phyloP scores from a whole-genome alignment of 2,329 filamentous ascomycete species.

The Helotiales sp. region DNA sequence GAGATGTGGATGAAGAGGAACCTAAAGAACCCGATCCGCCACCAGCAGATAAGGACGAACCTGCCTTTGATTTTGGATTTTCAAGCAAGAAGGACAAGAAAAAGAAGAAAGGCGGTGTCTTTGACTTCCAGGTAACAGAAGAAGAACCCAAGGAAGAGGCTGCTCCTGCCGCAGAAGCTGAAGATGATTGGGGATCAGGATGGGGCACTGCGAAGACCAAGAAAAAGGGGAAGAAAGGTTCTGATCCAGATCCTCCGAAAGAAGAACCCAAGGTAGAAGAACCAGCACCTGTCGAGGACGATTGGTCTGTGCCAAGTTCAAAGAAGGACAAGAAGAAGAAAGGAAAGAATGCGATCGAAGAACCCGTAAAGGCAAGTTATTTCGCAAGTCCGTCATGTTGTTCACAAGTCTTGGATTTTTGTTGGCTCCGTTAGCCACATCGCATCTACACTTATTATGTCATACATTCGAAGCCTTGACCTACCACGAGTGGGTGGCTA shows the following conservation, averaged over 20 bases:
- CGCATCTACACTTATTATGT: not conserved
- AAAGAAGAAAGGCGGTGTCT: slow-evolving; percentile 40
- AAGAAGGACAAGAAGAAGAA: slow-evolving; percentile 46
- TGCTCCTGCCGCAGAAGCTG: slow-evolving; percentile 26
- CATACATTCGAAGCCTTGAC: not conserved
- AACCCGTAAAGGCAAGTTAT: slow-evolving; percentile 14
- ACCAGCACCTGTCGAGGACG: slow-evolving; percentile 24
- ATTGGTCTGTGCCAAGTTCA: slow-evolving; percentile 32
- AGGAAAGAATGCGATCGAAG: slow-evolving; percentile 35
- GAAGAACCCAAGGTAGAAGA: slow-evolving; percentile 30
- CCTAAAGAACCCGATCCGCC: slow-evolving; percentile 30
- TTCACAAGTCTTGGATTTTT: not conserved
- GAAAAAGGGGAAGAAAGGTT: slow-evolving; percentile 36
- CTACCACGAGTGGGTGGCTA: too few species aligned
- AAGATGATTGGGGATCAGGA: slow-evolving; percentile 52
- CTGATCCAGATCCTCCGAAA: slow-evolving; percentile 31
- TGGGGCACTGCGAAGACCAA: slow-evolving; percentile 53
- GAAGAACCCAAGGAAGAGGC: slow-evolving; percentile 27
- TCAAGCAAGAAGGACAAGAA: slow-evolving; percentile 50
- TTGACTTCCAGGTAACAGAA: slow-evolving; percentile 23
- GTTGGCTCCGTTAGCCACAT: not conserved
- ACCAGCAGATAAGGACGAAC: slow-evolving; percentile 35
- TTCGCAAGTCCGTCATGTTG: not conserved
- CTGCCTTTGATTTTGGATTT: slow-evolving; percentile 39
- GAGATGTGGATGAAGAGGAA: slow-evolving; percentile 45